phyloP scores from a whole-genome alignment of 805 yeast genomes.

The Suhomyces kilbournensis region DNA sequence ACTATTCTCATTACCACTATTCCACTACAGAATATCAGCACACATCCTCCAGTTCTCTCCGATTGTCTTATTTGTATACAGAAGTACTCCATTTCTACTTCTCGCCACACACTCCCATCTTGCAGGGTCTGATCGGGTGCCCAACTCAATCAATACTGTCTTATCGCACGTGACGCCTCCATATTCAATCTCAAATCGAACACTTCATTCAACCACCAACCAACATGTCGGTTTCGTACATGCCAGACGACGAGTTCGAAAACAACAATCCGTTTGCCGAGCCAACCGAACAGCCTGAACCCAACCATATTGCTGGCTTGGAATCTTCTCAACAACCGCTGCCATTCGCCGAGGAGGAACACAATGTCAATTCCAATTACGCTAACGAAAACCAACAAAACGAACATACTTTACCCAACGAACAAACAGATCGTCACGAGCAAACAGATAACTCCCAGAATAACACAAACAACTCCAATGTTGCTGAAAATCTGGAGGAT shows the following conservation, averaged over 20 bases:
- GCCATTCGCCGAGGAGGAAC: neutral
- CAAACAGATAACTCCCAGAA: neutral
- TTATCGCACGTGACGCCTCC: neutral
- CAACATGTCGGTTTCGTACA: constrained; percentile 8
- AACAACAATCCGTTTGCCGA: constrained; percentile 43
- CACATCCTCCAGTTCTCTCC: no score
- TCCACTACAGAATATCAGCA: no score
- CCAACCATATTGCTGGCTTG: neutral
- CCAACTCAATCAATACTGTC: neutral
- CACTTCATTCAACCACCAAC: neutral
- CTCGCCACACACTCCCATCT: no score
- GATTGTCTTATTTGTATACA: no score
- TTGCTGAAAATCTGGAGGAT: constrained; percentile 16
- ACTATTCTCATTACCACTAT: no score
- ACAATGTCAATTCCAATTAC: neutral
- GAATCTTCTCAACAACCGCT: neutral
- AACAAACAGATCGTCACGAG: neutral
- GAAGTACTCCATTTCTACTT: no score
- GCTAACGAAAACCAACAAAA: neutral
- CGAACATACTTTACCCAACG: neutral
- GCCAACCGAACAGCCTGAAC: constrained; percentile 16
- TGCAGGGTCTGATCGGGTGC: neutral
- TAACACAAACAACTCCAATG: constrained; percentile 15
- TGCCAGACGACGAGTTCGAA: constrained; percentile 31
- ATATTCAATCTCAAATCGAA: neutral